A percentile compares a stretch with the other conserved stretches of the same genome.
Conservation (phyloP, 2,329 filamentous ascomycete species). For the Alternaria atra region DNA sequence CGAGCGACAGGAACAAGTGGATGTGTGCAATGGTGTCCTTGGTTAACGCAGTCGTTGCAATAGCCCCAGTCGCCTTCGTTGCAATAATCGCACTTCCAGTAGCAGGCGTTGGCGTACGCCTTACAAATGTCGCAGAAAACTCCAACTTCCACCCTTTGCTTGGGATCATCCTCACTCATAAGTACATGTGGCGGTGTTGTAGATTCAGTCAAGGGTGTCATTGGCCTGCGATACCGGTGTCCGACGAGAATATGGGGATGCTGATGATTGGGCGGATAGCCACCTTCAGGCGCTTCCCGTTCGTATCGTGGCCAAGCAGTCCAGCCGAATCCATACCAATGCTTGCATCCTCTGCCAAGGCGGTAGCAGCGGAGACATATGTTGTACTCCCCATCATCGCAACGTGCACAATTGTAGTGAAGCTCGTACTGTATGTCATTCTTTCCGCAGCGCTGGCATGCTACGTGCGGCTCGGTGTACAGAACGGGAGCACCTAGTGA, state of each 20-base stretch:
- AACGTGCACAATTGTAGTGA: slow-evolving; percentile 82
- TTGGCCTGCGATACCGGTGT: slow-evolving; percentile 53
- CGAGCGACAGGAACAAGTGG: slow-evolving; percentile 79
- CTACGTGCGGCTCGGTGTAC: slow-evolving; percentile 75
- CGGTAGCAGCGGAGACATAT: slow-evolving; percentile 86
- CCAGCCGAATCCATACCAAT: slow-evolving; percentile 89
- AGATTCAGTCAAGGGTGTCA: slow-evolving; percentile 35
- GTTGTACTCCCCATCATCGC: slow-evolving; percentile 76
- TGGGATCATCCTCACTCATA: slow-evolving; percentile 72
- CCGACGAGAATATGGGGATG: slow-evolving; percentile 63
- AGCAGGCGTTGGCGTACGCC: slow-evolving; percentile 79
- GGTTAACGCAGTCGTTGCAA: slow-evolving; percentile 86
- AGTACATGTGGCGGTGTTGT: slow-evolving; percentile 30
- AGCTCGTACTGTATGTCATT: slow-evolving; percentile 82
- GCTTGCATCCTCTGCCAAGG: slow-evolving; percentile 75
- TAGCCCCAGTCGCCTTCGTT: slow-evolving; percentile 96
- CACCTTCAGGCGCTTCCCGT: slow-evolving; percentile 52
- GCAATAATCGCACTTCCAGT: slow-evolving; percentile 87
- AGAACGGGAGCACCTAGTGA: slow-evolving; percentile 44
- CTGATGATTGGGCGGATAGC: slow-evolving; percentile 54
- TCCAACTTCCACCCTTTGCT: slow-evolving; percentile 74
- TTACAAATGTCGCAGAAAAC: slow-evolving; percentile 84
- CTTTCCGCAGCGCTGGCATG: slow-evolving; percentile 75
- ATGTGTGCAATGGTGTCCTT: slow-evolving; percentile 82
- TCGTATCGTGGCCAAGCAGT: slow-evolving; percentile 74